Conservation (phyloP, 495 filamentous ascomycete genomes). For the Trichoderma parareesei region DNA sequence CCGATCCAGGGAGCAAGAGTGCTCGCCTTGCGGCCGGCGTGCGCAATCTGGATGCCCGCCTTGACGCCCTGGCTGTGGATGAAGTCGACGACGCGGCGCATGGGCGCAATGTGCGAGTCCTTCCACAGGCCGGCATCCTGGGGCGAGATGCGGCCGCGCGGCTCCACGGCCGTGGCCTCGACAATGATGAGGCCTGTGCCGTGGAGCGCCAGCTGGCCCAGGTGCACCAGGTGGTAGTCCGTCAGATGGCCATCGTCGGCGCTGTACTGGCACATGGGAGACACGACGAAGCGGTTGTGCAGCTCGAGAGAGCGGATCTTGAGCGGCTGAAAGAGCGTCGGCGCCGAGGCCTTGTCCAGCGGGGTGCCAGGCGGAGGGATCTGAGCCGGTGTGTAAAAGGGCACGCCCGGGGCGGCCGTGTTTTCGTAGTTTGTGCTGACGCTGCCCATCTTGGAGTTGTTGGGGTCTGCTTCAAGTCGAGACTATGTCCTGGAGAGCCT, state of each 20-base stretch:
- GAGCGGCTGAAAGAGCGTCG: slow-evolving; percentile 58
- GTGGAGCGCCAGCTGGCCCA: slow-evolving; percentile 54
- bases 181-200: slow-evolving; percentile 58
- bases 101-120: slow-evolving; percentile 55
- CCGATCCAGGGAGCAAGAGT: slow-evolving; percentile 54
- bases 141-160: slow-evolving; percentile 65
- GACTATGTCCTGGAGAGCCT: neutral
- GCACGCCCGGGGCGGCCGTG: slow-evolving; percentile 26
- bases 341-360: slow-evolving; percentile 36
- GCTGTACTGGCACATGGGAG: slow-evolving; percentile 65
- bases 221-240: slow-evolving; percentile 58
- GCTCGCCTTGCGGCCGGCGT: slow-evolving; percentile 68
- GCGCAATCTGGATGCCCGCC: slow-evolving; percentile 63
- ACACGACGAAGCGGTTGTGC: slow-evolving; percentile 59
- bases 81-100: slow-evolving; percentile 54
- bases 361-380: slow-evolving; percentile 46
- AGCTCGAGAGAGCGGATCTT: slow-evolving; percentile 58
- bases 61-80: slow-evolving; percentile 57
- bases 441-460: neutral
- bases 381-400: slow-evolving; percentile 56
- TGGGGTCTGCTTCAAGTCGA: neutral
- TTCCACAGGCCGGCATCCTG: slow-evolving; percentile 64
- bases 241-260: slow-evolving; percentile 60
- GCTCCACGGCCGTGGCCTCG: slow-evolving; percentile 59
- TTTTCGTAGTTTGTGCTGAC: slow-evolving; percentile 16